These are phyloP conservation scores for Luffa aegyptiaca DNA, from an alignment of 306 rosid species.

Conservation along the genomic window DNA sequence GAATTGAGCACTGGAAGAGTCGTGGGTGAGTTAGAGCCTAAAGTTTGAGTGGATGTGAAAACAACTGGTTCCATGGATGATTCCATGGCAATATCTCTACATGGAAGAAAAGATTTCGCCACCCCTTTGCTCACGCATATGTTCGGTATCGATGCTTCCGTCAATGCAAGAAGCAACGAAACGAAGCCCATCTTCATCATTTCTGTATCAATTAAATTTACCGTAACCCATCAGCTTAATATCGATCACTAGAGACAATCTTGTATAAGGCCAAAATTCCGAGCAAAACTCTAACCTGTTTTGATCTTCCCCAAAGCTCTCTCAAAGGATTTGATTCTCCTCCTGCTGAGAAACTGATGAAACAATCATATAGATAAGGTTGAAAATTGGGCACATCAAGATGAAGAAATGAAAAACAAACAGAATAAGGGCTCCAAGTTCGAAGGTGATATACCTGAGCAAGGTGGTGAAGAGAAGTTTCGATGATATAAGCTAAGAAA, in stretches of 20 bases:
- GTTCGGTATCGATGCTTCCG: constrained; percentile 42
- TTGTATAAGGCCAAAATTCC: too few relatives aligned
- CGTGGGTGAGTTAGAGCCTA: constrained; percentile 7
- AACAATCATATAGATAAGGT: too few relatives aligned
- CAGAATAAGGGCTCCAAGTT: not conserved
- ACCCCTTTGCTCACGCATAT: constrained; percentile 33
- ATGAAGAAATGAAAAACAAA: not conserved
- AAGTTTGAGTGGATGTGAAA: constrained; percentile 7
- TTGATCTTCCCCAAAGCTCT: constrained; percentile 43
- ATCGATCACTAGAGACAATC: too few relatives aligned
- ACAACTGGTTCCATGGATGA: constrained; percentile 3
- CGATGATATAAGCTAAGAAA: constrained; percentile 34
- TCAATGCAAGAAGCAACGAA: constrained; percentile 43
- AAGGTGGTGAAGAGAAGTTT: constrained; percentile 32
- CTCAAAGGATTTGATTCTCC: constrained; percentile 32
- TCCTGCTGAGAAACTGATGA: constrained; percentile 28
- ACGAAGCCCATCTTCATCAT: constrained; percentile 54
- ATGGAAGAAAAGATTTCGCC: constrained; percentile 43
- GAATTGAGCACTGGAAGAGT: not conserved
- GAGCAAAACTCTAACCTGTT: constrained; percentile 24
- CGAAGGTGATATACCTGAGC: constrained; percentile 18
- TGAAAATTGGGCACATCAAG: not conserved
- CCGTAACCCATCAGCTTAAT: not conserved
- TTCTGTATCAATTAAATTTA: constrained; percentile 10
- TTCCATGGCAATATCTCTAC: constrained; percentile 16